Percentiles rank a stretch among this genome's conserved stretches.
Conservation (phyloP, 2,329 filamentous ascomycete genomes). For the Penicillium griseofulvum region DNA sequence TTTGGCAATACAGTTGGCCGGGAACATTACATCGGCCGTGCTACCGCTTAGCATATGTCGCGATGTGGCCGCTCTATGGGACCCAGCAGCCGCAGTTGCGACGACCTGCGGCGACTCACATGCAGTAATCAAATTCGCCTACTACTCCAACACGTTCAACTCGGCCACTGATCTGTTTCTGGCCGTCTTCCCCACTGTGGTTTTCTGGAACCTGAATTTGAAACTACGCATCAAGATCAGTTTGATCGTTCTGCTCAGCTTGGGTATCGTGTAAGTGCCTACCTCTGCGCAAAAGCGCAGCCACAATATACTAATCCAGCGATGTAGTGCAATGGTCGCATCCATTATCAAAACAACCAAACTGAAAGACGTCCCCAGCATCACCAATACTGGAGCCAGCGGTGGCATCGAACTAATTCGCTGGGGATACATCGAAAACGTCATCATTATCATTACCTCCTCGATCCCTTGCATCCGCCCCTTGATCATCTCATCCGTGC, state of each 20-base stretch:
- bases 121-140: slow-evolving; percentile 28
- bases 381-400: slow-evolving; percentile 27
- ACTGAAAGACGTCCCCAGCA: slow-evolving; percentile 23
- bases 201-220: slow-evolving; percentile 33
- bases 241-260: slow-evolving; percentile 27
- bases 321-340: slow-evolving; percentile 29
- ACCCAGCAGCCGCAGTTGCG: slow-evolving; percentile 17
- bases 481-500: slow-evolving; percentile 30
- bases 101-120: slow-evolving; percentile 24
- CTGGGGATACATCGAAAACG: slow-evolving; percentile 31
- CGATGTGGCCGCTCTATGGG: slow-evolving; percentile 25
- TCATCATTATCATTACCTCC: slow-evolving; percentile 33
- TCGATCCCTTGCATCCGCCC: slow-evolving; percentile 33
- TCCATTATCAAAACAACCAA: slow-evolving; percentile 34
- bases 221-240: slow-evolving; percentile 29
- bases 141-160: slow-evolving; percentile 32
- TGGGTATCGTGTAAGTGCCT: slow-evolving; percentile 28
- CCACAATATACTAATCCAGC: neutral
- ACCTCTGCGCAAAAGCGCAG: neutral
- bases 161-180: slow-evolving; percentile 30
- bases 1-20: slow-evolving; percentile 24
- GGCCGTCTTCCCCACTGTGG: slow-evolving; percentile 28
- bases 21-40: slow-evolving; percentile 27
- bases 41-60: slow-evolving; percentile 30
- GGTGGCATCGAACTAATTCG: slow-evolving; percentile 29